Conservation (phyloP, 495 filamentous ascomycete species). For the Niebla homalea region DNA sequence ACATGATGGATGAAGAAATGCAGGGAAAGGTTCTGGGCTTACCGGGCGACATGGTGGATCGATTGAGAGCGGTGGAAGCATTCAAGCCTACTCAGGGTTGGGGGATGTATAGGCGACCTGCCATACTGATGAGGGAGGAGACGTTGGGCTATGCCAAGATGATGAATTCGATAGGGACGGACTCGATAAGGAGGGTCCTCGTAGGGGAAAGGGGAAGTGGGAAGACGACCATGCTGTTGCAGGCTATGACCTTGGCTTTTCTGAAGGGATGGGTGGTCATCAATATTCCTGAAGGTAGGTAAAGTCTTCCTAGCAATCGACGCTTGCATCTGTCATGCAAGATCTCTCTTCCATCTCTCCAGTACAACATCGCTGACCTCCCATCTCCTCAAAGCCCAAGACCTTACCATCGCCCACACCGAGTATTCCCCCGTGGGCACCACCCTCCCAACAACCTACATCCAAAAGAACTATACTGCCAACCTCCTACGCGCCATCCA, state of each 20-base stretch:
- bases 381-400: conserved; percentile 44
- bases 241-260: conserved; percentile 72
- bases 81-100: conserved; percentile 90
- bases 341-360: too few species aligned
- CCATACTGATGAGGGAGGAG: conserved; percentile 59
- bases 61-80: conserved; percentile 65
- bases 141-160: conserved; percentile 53
- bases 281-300: conserved; percentile 76
- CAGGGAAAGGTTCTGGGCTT: conserved; percentile 56
- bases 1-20: conserved; percentile 37
- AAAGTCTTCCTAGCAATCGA: neutral
- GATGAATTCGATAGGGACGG: conserved; percentile 42
- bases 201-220: conserved; percentile 61
- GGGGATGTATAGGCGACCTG: conserved; percentile 71
- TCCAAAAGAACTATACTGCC: conserved; percentile 63
- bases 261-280: conserved; percentile 80
- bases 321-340: too few species aligned
- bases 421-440: conserved; percentile 60
- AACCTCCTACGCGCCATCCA: conserved; percentile 55
- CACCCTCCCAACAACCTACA: conserved; percentile 47
- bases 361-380: neutral
- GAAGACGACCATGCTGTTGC: conserved; percentile 75
- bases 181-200: conserved; percentile 52
- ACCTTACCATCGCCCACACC: conserved; percentile 63
- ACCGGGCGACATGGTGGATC: conserved; percentile 56